These are phyloP conservation scores for Acer campestre DNA, from an alignment of 345 rosid genomes.

Conservation along the genomic window DNA sequence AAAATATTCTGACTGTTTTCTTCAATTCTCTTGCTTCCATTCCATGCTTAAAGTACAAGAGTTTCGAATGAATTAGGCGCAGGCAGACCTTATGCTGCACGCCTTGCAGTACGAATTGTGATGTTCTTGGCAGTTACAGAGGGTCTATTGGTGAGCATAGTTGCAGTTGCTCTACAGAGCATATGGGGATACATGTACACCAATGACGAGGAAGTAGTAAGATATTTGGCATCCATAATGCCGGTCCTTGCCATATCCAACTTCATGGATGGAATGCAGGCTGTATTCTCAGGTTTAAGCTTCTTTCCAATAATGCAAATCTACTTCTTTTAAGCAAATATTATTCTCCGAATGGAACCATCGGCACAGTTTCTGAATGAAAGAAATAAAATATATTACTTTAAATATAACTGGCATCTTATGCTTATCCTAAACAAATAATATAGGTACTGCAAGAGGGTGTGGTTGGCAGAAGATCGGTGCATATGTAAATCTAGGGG, in stretches of 20 bases:
- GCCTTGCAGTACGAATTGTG: slow-evolving; percentile 21
- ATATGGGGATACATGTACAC: slow-evolving; percentile 34
- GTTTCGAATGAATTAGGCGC: slow-evolving; percentile 45
- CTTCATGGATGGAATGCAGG: slow-evolving; percentile 50
- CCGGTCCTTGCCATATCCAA: slow-evolving; percentile 39
- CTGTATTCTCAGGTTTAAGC: slow-evolving; percentile 13
- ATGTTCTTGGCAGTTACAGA: slow-evolving; percentile 27
- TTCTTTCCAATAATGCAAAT: background rate
- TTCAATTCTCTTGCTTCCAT: background rate
- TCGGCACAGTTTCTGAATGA: background rate
- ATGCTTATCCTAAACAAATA: background rate
- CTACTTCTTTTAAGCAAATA: too few relatives aligned
- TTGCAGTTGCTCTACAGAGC: slow-evolving; percentile 12
- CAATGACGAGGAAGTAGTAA: slow-evolving; percentile 22
- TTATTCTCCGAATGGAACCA: too few relatives aligned
- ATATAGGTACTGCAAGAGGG: slow-evolving; percentile 39
- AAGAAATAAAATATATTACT: background rate
- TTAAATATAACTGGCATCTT: background rate
- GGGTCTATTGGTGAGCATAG: slow-evolving; percentile 22
- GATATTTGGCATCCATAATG: slow-evolving; percentile 27
- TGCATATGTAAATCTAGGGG: slow-evolving; percentile 33
- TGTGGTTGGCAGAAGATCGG: slow-evolving; percentile 45
- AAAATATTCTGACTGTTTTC: background rate
- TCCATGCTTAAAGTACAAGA: slow-evolving; percentile 27
- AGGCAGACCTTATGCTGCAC: slow-evolving; percentile 28